Conservation (phyloP, 345 rosid species). For the Geranium rotundifolium region DNA sequence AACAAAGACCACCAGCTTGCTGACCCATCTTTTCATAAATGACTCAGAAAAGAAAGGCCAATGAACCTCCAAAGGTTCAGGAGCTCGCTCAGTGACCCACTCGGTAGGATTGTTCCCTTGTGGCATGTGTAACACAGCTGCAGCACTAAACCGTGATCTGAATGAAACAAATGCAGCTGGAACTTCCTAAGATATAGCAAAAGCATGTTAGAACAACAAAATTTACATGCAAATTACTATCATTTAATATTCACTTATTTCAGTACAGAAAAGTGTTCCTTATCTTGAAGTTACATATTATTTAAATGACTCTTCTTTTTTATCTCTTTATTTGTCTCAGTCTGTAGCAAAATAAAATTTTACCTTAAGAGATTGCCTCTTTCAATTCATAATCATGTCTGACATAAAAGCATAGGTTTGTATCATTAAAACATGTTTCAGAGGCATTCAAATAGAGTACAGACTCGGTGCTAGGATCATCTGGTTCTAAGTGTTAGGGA, state of each 20-base stretch:
- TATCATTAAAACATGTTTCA: neutral
- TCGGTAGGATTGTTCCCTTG: conserved; percentile 73
- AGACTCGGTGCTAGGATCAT: neutral
- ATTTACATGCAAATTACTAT: too few species aligned
- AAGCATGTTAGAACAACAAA: neutral
- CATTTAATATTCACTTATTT: too few species aligned
- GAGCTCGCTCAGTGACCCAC: conserved; percentile 87
- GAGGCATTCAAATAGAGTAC: neutral
- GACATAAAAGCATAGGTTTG: neutral
- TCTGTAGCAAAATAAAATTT: too few species aligned
- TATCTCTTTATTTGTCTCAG: neutral
- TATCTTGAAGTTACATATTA: too few species aligned
- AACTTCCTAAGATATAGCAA: conserved; percentile 37
- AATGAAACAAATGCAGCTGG: conserved; percentile 92
- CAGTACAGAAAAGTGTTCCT: too few species aligned
- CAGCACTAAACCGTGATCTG: conserved; percentile 71
- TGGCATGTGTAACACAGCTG: conserved; percentile 60
- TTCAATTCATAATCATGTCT: neutral
- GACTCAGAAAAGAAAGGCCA: conserved; percentile 90
- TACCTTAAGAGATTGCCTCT: neutral
- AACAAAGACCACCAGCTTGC: conserved; percentile 36
- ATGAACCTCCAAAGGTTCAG: conserved; percentile 73
- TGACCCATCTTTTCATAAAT: conserved; percentile 68
- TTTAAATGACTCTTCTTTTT: too few species aligned
- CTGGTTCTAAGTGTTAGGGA: neutral